Conservation (phyloP, 176 grass and related monocot species). For the Triticum urartu region DNA sequence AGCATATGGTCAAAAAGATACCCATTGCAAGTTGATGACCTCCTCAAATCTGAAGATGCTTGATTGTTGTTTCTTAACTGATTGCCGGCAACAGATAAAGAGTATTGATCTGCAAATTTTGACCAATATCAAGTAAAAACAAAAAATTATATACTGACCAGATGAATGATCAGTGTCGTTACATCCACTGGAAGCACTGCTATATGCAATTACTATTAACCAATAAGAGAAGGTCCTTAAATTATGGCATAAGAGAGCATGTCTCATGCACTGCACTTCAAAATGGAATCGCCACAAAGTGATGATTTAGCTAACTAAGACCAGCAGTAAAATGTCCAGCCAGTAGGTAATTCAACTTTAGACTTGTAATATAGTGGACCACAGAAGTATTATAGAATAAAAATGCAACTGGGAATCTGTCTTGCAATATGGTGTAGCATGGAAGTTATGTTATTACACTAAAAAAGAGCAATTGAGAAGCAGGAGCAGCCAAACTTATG, state of each 20-base stretch:
- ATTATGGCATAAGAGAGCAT: conserved; percentile 13
- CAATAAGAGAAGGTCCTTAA: background rate
- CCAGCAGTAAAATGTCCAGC: background rate
- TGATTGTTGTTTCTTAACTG: conserved; percentile 42
- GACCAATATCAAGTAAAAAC: conserved; percentile 11
- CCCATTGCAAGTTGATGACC: conserved; percentile 53
- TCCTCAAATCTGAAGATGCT: conserved; percentile 42
- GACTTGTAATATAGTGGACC: background rate
- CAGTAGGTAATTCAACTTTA: background rate
- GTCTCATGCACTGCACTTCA: background rate
- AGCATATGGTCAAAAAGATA: conserved; percentile 43
- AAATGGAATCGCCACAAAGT: background rate
- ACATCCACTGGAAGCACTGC: background rate
- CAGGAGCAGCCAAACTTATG: background rate
- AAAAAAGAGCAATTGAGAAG: background rate
- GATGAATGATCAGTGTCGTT: background rate
- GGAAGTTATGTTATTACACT: background rate
- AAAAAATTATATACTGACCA: background rate
- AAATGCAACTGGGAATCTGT: background rate
- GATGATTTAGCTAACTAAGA: background rate
- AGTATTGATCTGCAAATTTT: conserved; percentile 56
- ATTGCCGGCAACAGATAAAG: conserved; percentile 25
- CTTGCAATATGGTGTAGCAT: background rate
- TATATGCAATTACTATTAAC: background rate
- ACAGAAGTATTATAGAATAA: background rate